phyloP scores from a whole-genome alignment of 768 basidiomycete species.

The Naematelia aurantialba region DNA sequence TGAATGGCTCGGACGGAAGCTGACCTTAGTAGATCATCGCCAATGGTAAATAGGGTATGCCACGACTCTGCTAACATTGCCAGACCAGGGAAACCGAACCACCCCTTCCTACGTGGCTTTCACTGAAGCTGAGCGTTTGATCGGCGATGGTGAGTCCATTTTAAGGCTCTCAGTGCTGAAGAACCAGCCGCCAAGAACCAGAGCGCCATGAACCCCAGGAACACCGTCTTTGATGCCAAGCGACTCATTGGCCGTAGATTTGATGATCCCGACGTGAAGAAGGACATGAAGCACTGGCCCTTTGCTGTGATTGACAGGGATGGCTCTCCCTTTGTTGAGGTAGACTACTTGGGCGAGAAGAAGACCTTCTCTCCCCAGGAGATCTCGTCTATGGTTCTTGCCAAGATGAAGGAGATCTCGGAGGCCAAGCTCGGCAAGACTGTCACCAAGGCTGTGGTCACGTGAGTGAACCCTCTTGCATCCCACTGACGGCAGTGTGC shows the following conservation, averaged over 20 bases:
- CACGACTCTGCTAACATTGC: background rate
- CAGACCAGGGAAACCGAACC: slow-evolving; percentile 85
- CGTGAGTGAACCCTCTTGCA: slow-evolving; percentile 58
- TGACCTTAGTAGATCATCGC: slow-evolving; percentile 44
- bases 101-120: slow-evolving; percentile 99
- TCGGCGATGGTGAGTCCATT: slow-evolving; percentile 78
- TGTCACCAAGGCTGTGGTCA: slow-evolving; percentile 98
- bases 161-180: background rate
- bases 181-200: slow-evolving; percentile 61
- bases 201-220: slow-evolving; percentile 98
- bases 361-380: slow-evolving; percentile 98
- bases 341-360: slow-evolving; percentile 88
- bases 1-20: slow-evolving; percentile 3
- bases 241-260: slow-evolving; percentile 96
- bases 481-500: slow-evolving; percentile 58
- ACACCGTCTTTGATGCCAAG: slow-evolving; percentile 99
- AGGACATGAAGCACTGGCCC: slow-evolving; percentile 80
- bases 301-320: slow-evolving; percentile 95
- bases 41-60: slow-evolving; percentile 30
- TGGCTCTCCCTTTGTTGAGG: slow-evolving; percentile 90
- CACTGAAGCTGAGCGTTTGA: slow-evolving; percentile 90
- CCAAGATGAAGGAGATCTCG: slow-evolving; percentile 99
- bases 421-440: slow-evolving; percentile 98
- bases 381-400: slow-evolving; percentile 99
- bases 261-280: slow-evolving; percentile 61